A percentile compares a stretch with the other conserved stretches of the same genome.
phyloP scores from a whole-genome alignment of 108 stramenopile species.

The Aurantiochytrium sp. region DNA sequence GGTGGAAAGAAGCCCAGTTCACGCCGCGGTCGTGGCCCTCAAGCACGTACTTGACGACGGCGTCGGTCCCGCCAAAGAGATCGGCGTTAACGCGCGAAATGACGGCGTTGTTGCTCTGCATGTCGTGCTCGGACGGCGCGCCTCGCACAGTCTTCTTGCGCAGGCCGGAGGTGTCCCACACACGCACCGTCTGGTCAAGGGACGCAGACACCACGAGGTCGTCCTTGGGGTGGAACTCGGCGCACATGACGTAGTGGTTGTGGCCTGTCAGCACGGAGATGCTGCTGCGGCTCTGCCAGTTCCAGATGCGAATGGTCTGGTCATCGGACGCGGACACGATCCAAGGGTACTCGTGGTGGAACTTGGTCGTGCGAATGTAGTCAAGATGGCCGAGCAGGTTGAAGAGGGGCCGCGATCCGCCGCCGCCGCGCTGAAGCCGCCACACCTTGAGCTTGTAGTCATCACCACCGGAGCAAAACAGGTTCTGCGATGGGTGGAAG shows the following conservation, averaged over 20 bases:
- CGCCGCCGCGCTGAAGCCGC: constrained; percentile 82
- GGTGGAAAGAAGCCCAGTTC: constrained; percentile 99
- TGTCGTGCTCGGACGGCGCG: constrained; percentile 24
- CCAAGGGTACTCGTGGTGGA: constrained; percentile 94
- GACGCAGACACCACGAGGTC: constrained; percentile 96
- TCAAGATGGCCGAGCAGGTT: constrained; percentile 95
- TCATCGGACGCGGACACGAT: constrained; percentile 84
- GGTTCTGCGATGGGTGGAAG: constrained; percentile 85
- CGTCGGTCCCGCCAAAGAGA: constrained; percentile 95
- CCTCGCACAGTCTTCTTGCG: constrained; percentile 80
- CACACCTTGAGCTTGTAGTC: constrained; percentile 99
- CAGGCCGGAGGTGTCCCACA: constrained; percentile 96
- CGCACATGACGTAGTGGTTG: constrained; percentile 99
- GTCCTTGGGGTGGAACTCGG: constrained; percentile 93
- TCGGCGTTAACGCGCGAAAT: constrained; percentile 72
- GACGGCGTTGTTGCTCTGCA: neutral
- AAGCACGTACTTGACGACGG: constrained; percentile 96
- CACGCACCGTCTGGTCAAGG: constrained; percentile 96
- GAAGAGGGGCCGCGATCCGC: constrained; percentile 56
- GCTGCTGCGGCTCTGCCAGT: constrained; percentile 92
- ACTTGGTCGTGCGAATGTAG: constrained; percentile 95
- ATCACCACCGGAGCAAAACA: constrained; percentile 94
- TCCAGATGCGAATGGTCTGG: constrained; percentile 97
- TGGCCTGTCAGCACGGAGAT: constrained; percentile 95
- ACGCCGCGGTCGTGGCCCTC: constrained; percentile 98